These are phyloP conservation scores for Xylaria sp. DNA, from an alignment of 2,329 filamentous ascomycete genomes.

Conservation along the genomic window DNA sequence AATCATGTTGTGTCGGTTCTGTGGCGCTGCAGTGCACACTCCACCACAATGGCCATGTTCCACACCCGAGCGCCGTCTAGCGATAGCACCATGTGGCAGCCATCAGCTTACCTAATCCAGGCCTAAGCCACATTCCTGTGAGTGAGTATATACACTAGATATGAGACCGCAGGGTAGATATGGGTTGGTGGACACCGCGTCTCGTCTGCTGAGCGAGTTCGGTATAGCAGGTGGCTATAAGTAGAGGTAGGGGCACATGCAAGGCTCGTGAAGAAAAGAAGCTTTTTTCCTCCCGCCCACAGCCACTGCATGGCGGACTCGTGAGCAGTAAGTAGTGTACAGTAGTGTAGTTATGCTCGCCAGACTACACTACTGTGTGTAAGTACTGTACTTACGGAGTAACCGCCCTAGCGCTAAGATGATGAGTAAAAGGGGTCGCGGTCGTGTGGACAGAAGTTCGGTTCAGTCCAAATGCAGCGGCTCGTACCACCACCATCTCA, in stretches of 20 bases:
- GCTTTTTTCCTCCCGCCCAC: neutral
- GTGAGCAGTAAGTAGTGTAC: too few relatives aligned
- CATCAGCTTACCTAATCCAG: constrained; percentile 9
- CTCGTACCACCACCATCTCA: constrained; percentile 15
- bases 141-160: too few relatives aligned
- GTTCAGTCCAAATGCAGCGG: neutral
- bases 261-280: constrained; percentile 23
- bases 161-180: too few relatives aligned
- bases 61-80: constrained; percentile 5
- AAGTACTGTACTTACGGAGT: neutral
- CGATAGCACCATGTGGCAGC: constrained; percentile 12
- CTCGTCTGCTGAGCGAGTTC: neutral
- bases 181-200: too few relatives aligned
- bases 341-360: too few relatives aligned
- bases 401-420: constrained; percentile 14
- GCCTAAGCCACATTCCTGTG: constrained; percentile 1
- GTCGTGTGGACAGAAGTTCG: neutral
- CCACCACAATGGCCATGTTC: neutral
- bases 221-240: neutral
- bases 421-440: constrained; percentile 26
- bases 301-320: too few relatives aligned
- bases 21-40: constrained; percentile 1
- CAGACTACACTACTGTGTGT: neutral
- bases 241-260: neutral
- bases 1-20: neutral